phyloP scores from a whole-genome alignment of 306 rosid genomes.

The Lathyrus aphaca region DNA sequence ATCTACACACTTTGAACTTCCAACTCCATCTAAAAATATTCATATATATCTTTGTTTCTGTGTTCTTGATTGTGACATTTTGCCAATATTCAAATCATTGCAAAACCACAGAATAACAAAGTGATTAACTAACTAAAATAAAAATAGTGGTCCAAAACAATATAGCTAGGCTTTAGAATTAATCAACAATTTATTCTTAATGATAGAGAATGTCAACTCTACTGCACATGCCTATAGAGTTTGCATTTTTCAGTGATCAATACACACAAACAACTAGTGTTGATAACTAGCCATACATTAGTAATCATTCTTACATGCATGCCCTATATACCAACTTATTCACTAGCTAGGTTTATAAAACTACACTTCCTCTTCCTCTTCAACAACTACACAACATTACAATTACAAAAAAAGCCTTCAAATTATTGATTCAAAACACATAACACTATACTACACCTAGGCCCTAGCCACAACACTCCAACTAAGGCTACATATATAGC shows the following conservation, averaged over 20 bases:
- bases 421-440: constrained; percentile 23
- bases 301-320: constrained; percentile 32
- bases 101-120: background rate
- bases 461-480: constrained; percentile 46
- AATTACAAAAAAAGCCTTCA: constrained; percentile 18
- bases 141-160: constrained; percentile 57
- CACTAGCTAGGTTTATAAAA: constrained; percentile 29
- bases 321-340: constrained; percentile 46
- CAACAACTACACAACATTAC: background rate
- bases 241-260: constrained; percentile 42
- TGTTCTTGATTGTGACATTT: constrained; percentile 39
- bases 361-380: constrained; percentile 26
- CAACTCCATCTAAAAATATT: constrained; percentile 23
- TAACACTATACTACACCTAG: constrained; percentile 42
- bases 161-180: constrained; percentile 58
- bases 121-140: background rate
- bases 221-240: constrained; percentile 54
- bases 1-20: constrained; percentile 29
- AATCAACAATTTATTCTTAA: constrained; percentile 53
- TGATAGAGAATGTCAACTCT: constrained; percentile 59
- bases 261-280: constrained; percentile 21
- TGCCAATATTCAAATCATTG: constrained; percentile 13
- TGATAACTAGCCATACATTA: constrained; percentile 46
- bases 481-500: constrained; percentile 37
- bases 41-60: constrained; percentile 19